Percentiles rank a stretch among this genome's conserved stretches.
Evolutionary conservation across 306 rosid genomes (phyloP).

Genomic region (Cicer cuneatum): DNA sequence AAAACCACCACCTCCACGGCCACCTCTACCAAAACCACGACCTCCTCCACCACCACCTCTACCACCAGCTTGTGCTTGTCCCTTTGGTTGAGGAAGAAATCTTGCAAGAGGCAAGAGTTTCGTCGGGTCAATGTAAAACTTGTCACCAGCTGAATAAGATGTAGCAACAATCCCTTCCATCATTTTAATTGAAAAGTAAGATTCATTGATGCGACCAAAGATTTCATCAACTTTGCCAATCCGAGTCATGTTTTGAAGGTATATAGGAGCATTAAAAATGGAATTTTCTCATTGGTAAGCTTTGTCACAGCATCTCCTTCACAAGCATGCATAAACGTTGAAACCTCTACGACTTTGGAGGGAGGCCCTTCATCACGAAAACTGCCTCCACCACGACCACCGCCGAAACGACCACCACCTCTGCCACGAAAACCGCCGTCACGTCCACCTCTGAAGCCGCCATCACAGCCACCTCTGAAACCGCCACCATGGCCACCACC

Average conservation of each 20-base stretch:
- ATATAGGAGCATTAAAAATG: slow-evolving; percentile 94
- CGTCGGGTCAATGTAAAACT: slow-evolving; percentile 88
- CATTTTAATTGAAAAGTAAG: slow-evolving; percentile 79
- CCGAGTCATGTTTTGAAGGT: slow-evolving; percentile 94
- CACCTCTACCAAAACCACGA: slow-evolving; percentile 48
- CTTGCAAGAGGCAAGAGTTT: slow-evolving; percentile 94
- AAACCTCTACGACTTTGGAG: slow-evolving; percentile 83
- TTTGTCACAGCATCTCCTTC: slow-evolving; percentile 97
- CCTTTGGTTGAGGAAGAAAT: slow-evolving; percentile 97
- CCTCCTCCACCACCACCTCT: slow-evolving; percentile 63
- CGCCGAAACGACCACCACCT: slow-evolving; percentile 57
- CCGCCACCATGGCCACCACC: slow-evolving; percentile 77
- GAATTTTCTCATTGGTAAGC: slow-evolving; percentile 83
- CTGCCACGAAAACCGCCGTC: slow-evolving; percentile 60
- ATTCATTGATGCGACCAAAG: slow-evolving; percentile 70
- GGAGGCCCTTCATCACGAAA: slow-evolving; percentile 99
- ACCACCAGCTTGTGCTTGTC: slow-evolving; percentile 58
- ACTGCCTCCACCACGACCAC: slow-evolving; percentile 57
- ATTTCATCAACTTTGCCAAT: slow-evolving; percentile 98
- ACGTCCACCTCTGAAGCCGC: slow-evolving; percentile 67
- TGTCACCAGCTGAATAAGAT: slow-evolving; percentile 80
- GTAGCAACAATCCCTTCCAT: slow-evolving; percentile 95
- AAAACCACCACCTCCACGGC: slow-evolving; percentile 68
- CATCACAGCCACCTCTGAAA: slow-evolving; percentile 74
- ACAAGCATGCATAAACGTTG: slow-evolving; percentile 82